A percentile compares a stretch with the other conserved stretches of the same genome.
These are phyloP conservation scores for Pseudognaphalium luteoalbum DNA, from an alignment of 129 eudicot genomes.

Conservation along the genomic window DNA sequence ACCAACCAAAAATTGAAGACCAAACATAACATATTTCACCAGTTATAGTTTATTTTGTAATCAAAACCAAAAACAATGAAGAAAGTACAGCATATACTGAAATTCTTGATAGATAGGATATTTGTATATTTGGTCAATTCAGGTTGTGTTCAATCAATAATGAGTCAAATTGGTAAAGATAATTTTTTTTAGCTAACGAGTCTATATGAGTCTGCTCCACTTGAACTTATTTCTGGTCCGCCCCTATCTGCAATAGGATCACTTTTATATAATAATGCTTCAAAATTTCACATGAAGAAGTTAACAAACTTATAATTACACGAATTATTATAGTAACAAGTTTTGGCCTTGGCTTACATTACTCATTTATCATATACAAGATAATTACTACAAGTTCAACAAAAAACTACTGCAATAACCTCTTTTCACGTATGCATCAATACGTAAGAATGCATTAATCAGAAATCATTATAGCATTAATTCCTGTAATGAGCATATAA, in stretches of 20 bases:
- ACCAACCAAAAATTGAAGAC: no score
- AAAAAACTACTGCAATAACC: not conserved
- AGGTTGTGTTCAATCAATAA: no score
- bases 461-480: not conserved
- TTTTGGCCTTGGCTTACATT: constrained; percentile 1
- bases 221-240: no score
- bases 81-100: no score
- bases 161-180: no score
- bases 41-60: no score
- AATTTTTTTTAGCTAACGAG: no score
- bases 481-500: not conserved
- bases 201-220: no score
- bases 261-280: constrained; percentile 1
- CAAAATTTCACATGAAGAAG: not conserved
- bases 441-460: not conserved
- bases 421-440: not conserved
- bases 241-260: not conserved
- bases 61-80: no score
- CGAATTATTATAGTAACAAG: not conserved
- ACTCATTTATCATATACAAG: not conserved
- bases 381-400: not conserved
- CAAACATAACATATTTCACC: no score
- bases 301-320: constrained; percentile 1
- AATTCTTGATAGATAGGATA: no score
- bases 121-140: no score